Evolutionary conservation across 805 yeast genomes (phyloP), one percentile per base, ranked within the genome.

Genomic region (Jamesozyma piceae): DNA sequence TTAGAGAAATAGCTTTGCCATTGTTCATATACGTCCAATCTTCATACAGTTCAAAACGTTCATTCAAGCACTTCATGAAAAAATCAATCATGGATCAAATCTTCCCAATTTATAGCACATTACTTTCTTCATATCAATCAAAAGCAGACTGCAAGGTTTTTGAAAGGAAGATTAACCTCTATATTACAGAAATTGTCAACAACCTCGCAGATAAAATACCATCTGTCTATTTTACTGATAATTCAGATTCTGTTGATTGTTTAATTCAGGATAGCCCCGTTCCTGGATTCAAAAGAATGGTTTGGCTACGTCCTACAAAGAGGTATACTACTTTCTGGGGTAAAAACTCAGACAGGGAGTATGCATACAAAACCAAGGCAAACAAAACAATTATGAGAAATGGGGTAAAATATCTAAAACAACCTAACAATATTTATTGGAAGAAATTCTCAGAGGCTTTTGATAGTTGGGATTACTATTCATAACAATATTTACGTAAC

Each of bases 291-390:
- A 59, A 55, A 19, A 56, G 66, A 40, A 48, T 64, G 27, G 51
- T 57, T 43, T 63, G 68, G 68, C 45, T 62, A 24, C 60, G 59
- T 31, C 51, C 52, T 5, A 45, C 48, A 2, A 56, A 53, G 35
- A 51, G 66, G 41, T 43, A 37, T 4, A 46, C 44, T 19, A 42
- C 47, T 1, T 49, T 61, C 35, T 49, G 53, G 49, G 58, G 58
- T 14, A 54, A 48, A 37, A 53, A 52, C 31, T 40, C 45, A 3
- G 49, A 53, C n/a, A 51, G 45, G 37, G 58, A 58, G 26, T 54
- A 53, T 32, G 44, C 51, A 21, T 49, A 50, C n/a, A 49, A 45
- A 21, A 15, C 45, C 15, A 47, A 47, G 3, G 11, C 28, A 24
- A 43, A 48, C 9, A 48, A 49, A 41, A 45, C 45, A 22, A 43